phyloP scores from a whole-genome alignment of 495 filamentous ascomycete species.

The Achaetomiella virescens region DNA sequence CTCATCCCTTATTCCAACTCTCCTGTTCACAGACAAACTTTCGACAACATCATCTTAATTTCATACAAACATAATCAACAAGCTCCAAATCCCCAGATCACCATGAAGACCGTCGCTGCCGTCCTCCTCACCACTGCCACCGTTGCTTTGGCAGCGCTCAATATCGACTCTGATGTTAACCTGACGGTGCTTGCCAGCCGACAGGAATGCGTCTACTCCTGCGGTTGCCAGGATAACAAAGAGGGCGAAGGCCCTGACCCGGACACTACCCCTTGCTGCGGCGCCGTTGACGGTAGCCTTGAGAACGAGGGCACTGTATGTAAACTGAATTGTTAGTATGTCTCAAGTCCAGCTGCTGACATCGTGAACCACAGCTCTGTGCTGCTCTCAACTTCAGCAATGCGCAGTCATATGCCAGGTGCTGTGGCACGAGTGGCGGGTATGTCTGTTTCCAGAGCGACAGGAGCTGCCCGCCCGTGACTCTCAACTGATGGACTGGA shows the following conservation, averaged over 20 bases:
- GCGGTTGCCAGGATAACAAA: not conserved
- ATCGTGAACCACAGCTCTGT: not conserved
- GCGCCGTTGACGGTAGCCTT: not conserved
- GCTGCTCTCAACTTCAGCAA: not conserved
- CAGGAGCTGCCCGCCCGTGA: not conserved
- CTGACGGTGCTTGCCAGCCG: not conserved
- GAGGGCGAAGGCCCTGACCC: not conserved
- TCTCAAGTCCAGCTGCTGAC: not conserved
- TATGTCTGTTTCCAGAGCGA: conserved; percentile 1
- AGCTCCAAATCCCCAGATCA: not conserved
- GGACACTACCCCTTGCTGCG: not conserved
- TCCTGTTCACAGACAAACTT: too few relatives aligned
- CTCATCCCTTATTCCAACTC: too few relatives aligned
- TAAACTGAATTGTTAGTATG: not conserved
- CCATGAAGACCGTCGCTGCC: conserved; percentile 1
- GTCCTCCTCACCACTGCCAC: conserved; percentile 1
- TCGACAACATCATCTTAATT: too few relatives aligned
- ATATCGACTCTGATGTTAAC: not conserved
- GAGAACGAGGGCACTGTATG: not conserved
- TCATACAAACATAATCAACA: not conserved
- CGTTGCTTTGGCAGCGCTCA: not conserved
- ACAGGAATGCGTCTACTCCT: not conserved
- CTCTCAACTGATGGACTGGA: not conserved
- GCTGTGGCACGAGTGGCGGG: conserved; percentile 2
- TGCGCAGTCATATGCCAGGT: not conserved